phyloP scores from a whole-genome alignment of 768 basidiomycete genomes.

The Termitomyces sp. region DNA sequence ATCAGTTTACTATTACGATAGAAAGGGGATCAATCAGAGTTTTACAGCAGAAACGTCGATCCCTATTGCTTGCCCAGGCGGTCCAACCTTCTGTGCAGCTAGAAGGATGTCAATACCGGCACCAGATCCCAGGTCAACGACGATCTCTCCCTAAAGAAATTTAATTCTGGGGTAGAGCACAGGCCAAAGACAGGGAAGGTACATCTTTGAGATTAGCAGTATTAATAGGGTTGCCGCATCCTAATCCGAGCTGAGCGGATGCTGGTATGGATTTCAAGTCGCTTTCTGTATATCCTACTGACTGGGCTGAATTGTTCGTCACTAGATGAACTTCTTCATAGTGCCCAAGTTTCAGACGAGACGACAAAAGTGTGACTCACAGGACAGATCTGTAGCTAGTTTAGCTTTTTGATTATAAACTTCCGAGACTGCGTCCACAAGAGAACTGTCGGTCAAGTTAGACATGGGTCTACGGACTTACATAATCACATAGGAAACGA shows the following conservation, averaged over 20 bases:
- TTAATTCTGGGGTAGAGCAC: not conserved
- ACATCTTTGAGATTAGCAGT: constrained; percentile 42
- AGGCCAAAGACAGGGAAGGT: not conserved
- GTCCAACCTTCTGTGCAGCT: constrained; percentile 44
- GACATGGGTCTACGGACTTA: constrained; percentile 3
- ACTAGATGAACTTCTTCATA: not conserved
- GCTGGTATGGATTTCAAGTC: constrained; percentile 37
- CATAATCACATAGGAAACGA: not conserved
- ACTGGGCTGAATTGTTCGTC: constrained; percentile 23
- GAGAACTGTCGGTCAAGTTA: not conserved
- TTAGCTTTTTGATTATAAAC: constrained; percentile 7
- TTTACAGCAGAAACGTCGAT: constrained; percentile 45
- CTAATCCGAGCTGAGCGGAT: constrained; percentile 40
- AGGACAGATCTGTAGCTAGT: constrained; percentile 11
- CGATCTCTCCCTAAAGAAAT: constrained; percentile 45
- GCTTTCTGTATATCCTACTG: constrained; percentile 43
- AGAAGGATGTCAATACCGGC: constrained; percentile 53
- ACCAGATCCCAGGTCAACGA: constrained; percentile 54
- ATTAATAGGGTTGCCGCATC: constrained; percentile 50
- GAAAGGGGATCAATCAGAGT: not conserved
- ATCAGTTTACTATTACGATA: not conserved
- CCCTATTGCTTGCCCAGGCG: constrained; percentile 44
- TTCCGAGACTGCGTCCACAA: constrained; percentile 2
- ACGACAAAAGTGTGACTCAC: not conserved
- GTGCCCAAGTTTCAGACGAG: not conserved